A percentile compares a stretch with the other conserved stretches of the same genome.
phyloP scores from a whole-genome alignment of 306 rosid genomes.

The Inga oerstediana region DNA sequence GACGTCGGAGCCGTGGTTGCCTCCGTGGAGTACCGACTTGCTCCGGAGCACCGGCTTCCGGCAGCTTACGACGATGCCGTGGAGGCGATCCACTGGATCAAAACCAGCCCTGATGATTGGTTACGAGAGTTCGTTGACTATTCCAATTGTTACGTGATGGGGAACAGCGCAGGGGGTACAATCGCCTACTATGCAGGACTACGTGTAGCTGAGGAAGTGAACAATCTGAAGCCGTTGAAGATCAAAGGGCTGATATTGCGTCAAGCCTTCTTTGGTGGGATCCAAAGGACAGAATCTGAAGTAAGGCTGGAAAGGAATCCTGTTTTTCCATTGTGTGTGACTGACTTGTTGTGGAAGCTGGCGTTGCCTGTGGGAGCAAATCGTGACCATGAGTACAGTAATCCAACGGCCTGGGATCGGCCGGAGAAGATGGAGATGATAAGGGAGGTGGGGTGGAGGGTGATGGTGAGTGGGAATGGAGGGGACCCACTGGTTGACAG shows the following conservation, averaged over 20 bases:
- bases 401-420: conserved; percentile 25
- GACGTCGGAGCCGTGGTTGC: conserved; percentile 28
- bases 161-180: conserved; percentile 51
- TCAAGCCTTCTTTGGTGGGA: conserved; percentile 47
- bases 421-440: background rate
- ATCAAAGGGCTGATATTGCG: conserved; percentile 48
- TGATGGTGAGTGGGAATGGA: background rate
- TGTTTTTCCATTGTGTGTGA: background rate
- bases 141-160: conserved; percentile 50
- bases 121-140: conserved; percentile 36
- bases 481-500: background rate
- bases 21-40: conserved; percentile 55
- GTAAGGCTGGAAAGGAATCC: conserved; percentile 35
- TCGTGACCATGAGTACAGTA: conserved; percentile 2
- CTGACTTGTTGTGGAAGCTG: conserved; percentile 44
- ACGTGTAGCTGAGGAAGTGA: conserved; percentile 23
- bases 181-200: conserved; percentile 48
- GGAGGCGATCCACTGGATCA: conserved; percentile 49
- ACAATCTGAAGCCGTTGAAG: conserved; percentile 28
- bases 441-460: background rate
- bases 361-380: conserved; percentile 51
- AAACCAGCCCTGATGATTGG: conserved; percentile 41
- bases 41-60: conserved; percentile 57
- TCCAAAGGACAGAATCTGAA: conserved; percentile 39
- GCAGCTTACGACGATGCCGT: conserved; percentile 55